Conservation (phyloP, 2,329 filamentous ascomycete species). For the Venturia carpophila region DNA sequence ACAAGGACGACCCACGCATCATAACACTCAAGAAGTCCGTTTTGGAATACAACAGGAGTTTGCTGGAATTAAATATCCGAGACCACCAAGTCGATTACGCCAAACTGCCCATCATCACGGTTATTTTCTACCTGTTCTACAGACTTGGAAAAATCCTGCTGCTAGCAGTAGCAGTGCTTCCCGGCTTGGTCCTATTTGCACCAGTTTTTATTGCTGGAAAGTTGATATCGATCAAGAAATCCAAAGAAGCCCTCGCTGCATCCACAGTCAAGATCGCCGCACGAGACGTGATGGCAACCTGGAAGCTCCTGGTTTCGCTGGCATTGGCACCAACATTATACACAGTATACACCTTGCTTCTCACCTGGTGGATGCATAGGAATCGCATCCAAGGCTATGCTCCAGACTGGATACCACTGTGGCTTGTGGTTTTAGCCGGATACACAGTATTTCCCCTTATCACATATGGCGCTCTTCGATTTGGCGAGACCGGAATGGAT, state of each 20-base stretch:
- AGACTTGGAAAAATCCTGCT: conserved; percentile 69
- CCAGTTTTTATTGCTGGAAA: conserved; percentile 83
- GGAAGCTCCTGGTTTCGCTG: conserved; percentile 85
- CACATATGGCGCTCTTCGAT: conserved; percentile 86
- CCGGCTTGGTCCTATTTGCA: conserved; percentile 78
- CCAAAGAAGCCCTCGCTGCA: conserved; percentile 72
- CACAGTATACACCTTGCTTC: conserved; percentile 66
- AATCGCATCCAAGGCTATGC: conserved; percentile 79
- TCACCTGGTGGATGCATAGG: conserved; percentile 69
- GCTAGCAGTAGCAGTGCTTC: conserved; percentile 72
- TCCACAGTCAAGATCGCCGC: conserved; percentile 85
- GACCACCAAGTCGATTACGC: conserved; percentile 95
- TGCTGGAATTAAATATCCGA: conserved; percentile 76
- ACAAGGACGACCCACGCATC: conserved; percentile 84
- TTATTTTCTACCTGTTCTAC: conserved; percentile 70
- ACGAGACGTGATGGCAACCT: conserved; percentile 84
- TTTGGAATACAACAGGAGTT: conserved; percentile 75
- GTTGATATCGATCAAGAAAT: conserved; percentile 72
- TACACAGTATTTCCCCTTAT: conserved; percentile 77
- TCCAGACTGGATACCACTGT: conserved; percentile 72
- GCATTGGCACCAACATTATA: conserved; percentile 77
- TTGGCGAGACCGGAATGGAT: conserved; percentile 98
- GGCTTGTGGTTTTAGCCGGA: conserved; percentile 64
- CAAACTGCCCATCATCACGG: conserved; percentile 68
- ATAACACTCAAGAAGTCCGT: conserved; percentile 66